Base-by-base conservation (phyloP, 2,329 filamentous ascomycete species). In the Neurospora crassa region DNA sequence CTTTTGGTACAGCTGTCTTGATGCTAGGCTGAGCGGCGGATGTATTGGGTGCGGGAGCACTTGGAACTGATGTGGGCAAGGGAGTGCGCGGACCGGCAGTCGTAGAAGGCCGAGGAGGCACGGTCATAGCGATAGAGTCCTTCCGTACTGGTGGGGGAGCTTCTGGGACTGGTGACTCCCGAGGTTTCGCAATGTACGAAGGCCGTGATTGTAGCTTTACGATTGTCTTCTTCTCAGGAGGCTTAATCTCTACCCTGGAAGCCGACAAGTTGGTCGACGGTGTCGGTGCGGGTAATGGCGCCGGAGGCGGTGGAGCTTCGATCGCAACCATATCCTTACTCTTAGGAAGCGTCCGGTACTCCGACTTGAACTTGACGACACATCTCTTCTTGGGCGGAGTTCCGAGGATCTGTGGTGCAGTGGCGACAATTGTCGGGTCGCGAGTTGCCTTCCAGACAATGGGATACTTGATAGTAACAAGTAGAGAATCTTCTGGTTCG, bases 401-500 rank as follows among this genome's bases (percentile, higher is more conserved):
- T 34, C 68, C 63, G n/a, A 53, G 47, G 42, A 20, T 53, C 5
- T 47, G 41, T 12, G 70, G 37, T 10, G 42, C 14, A 20, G 42
- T 45, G 20, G 53, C 63, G 71, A 69, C 73, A 78, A 53, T 53
- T 2, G 47, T 53, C 10, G 70, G 68, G 24, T 73, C 80, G 18
- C 79, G 76, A 0, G 72, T 67, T 18, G 75, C 82, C 42, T 77
- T 81, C 83, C 84, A 87, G 75, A 81, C 82, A 12, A 79, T 82
- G 59, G 85, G 85, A 70, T 83, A 82, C 70, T 82, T 81, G 71
- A 88, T 77, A 18, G 80, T 84, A 45, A 88, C 74, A 40, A 83
- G 75, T 68, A 87, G 76, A 7, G 82, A 82, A 68, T 82, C 80
- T 24, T 84, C 82, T n/a, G 83, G 79, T 18, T 84, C 82, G 72